Evolutionary conservation across 2,329 filamentous ascomycete genomes (phyloP), one percentile per base, ranked within the genome.

Genomic region (Phaeosphaeriaceae sp.): DNA sequence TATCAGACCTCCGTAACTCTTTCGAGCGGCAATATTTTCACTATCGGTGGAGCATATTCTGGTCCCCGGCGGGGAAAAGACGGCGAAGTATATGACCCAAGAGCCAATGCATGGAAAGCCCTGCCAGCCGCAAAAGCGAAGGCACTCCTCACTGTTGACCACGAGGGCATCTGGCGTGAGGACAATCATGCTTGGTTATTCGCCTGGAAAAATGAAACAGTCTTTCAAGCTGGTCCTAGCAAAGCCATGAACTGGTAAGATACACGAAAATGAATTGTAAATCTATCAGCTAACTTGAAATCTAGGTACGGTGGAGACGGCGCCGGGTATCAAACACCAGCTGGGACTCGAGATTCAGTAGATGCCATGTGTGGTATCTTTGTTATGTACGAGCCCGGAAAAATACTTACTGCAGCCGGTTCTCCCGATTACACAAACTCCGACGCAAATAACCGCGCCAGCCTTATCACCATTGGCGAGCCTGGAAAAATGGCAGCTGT

Each of bases 111-210:
- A 3, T 86, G 83, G 83, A 76, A 71, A 0, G 57, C 70, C n/a
- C 64, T 83, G 0, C 58, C 70, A 1, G 76, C 75, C 20, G 75
- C 75, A 11, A 67, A 72, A 9, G 78, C 79, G 4, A 72, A 70
- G 15, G 77, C 77, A 0, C 82, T 83, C 68, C 67, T 83, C 18
- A 86, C 82, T 3, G 58, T 63, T 4, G 81, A 82, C 53, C 54
- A 56, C 8, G 60, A 69, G 42, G 79, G 78, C 11, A 58, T 73
- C 2, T 82, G 72, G 54, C 71, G 80, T 16, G 60, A 73, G 8
- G 81, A 83, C 50, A 83, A 83, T 56, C 82, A 84, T 60, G 80
- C 64, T 15, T 83, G 80, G 81, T 71, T 83, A 1, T 81, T 81
- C 45, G 74, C 66, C 6, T 83, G 79, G 77, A 81, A 75, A 52